These are phyloP conservation scores for Ascochyta fabae DNA, from an alignment of 2,329 filamentous ascomycete genomes.

Conservation along the genomic window DNA sequence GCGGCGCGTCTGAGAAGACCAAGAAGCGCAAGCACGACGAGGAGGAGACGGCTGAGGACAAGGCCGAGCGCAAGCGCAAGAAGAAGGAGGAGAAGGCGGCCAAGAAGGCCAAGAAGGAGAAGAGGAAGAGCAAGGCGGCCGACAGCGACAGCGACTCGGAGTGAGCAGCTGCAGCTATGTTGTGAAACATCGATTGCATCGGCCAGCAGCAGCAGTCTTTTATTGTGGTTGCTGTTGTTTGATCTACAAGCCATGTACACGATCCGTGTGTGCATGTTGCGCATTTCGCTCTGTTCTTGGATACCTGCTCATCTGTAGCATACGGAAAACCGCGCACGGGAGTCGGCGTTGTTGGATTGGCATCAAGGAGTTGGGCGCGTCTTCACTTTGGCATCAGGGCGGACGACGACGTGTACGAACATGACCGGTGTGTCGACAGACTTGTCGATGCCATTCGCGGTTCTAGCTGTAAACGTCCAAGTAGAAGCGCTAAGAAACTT, in stretches of 20 bases:
- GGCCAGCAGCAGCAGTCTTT: conserved; percentile 20
- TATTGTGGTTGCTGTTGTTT: conserved; percentile 21
- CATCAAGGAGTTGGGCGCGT: conserved; percentile 46
- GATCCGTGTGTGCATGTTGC: conserved; percentile 31
- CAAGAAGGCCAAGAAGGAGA: conserved; percentile 46
- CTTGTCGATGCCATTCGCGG: conserved; percentile 30
- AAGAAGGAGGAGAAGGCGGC: conserved; percentile 73
- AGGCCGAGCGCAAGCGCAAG: conserved; percentile 63
- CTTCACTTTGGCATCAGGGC: conserved; percentile 34
- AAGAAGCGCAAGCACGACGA: conserved; percentile 59
- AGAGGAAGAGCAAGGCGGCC: conserved; percentile 40
- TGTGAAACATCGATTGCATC: conserved; percentile 25
- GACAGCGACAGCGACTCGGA: conserved; percentile 42
- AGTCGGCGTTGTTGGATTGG: conserved; percentile 38
- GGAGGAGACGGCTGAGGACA: conserved; percentile 55
- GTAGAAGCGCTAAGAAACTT: conserved; percentile 19
- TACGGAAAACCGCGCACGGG: conserved; percentile 44
- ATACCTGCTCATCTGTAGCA: conserved; percentile 45
- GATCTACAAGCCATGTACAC: conserved; percentile 23
- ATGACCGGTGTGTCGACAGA: conserved; percentile 28
- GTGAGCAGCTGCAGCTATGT: conserved; percentile 23
- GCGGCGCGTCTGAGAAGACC: conserved; percentile 32
- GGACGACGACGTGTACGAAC: conserved; percentile 32
- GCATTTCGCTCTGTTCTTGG: conserved; percentile 31
- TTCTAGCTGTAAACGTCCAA: conserved; percentile 26